Base-by-base conservation (phyloP, 345 rosid genomes). In the Ricinus communis region DNA sequence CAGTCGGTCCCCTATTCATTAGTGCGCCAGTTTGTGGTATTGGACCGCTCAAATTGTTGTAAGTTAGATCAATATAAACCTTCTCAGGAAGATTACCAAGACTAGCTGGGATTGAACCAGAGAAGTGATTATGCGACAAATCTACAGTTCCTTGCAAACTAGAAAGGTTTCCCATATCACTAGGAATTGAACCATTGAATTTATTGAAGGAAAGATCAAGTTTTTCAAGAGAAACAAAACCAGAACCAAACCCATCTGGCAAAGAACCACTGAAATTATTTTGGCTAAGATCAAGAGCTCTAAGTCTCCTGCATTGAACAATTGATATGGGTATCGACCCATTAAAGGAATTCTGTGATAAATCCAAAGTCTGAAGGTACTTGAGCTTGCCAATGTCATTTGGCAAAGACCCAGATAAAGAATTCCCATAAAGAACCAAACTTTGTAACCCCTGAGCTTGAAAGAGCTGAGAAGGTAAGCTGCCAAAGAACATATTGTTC, bases 11-110 rank as follows among this genome's bases (percentile, higher is more conserved):
- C 79, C 97, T 82, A 76, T 90, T 95, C 90, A 93, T 87, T 6
- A 93, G 84, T 73, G 97, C 94, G 71, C 97, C 99, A 41, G 84
- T 95, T 72, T 89, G 99, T 69, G 99, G 98, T 80, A 95, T 93
- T 19, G 98, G 88, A 72, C 98, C 99, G 49, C 89, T 87, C 82
- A 95, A 86, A 68, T 93, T 87, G 74, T 95, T 95, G 62, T 82
- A 87, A 67, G 97, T 88, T 45, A 95, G 81, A 80, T 93, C 98
- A 73, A 93, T 89, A 74, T 95, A 95, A 61, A 95, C 99, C 85
- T 90, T 95, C 82, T 93, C 96, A 16, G 96, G 97, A 69, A 95
- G 90, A 81, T 80, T 86, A 8, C 97, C 97, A 8, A 95, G 81
- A 36, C 89, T 86, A 84, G 91, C 82, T 6, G 97, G 97, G 85